phyloP scores from a whole-genome alignment of 1,284 basidiomycete species.

The Fomitopsis schrenkii region DNA sequence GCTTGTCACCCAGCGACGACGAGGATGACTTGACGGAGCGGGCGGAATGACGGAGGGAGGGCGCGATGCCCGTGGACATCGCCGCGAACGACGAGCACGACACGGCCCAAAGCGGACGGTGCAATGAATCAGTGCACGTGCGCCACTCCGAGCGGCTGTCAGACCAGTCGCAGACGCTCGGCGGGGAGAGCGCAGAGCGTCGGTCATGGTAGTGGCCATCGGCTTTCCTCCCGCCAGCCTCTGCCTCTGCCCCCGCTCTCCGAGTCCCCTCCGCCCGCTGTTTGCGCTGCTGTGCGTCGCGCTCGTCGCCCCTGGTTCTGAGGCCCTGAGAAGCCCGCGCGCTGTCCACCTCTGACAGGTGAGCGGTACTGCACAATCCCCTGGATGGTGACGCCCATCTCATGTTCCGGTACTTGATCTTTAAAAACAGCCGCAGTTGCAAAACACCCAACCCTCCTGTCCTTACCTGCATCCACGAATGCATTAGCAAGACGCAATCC shows the following conservation, averaged over 20 bases:
- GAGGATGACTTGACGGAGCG: constrained; percentile 26
- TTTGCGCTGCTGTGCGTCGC: background rate
- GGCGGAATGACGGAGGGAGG: constrained; percentile 19
- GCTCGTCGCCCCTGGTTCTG: background rate
- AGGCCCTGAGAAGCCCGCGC: background rate
- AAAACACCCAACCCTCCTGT: background rate
- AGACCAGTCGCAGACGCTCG: background rate
- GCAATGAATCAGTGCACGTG: background rate
- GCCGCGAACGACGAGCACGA: constrained; percentile 10
- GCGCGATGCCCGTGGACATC: constrained; percentile 21
- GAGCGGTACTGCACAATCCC: background rate
- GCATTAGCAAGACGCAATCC: background rate
- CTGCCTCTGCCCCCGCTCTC: background rate
- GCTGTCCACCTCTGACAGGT: background rate
- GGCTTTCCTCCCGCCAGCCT: background rate
- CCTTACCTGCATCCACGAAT: background rate
- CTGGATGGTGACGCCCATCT: background rate
- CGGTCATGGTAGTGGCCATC: background rate
- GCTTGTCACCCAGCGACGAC: constrained; percentile 27
- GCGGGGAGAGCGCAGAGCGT: background rate
- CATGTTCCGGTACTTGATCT: background rate
- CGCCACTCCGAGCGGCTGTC: background rate
- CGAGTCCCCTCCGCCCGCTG: too few relatives aligned
- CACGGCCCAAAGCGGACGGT: background rate
- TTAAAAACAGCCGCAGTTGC: background rate